These are phyloP conservation scores for Blastobotrys ciferrii DNA, from an alignment of 1,139 yeast genomes.

Conservation along the genomic window DNA sequence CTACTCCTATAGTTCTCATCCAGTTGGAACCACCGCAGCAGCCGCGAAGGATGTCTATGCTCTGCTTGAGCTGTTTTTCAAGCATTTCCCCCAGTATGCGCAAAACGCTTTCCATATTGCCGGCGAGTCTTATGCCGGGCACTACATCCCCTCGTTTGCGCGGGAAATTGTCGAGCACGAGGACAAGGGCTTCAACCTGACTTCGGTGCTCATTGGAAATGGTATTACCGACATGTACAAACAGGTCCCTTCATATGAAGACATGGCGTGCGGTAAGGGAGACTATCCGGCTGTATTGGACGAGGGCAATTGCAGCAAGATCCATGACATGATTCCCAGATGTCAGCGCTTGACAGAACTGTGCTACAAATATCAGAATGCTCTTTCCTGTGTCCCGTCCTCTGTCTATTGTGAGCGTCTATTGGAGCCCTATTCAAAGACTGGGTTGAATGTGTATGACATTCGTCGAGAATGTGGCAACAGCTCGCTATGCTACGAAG, in stretches of 20 bases:
- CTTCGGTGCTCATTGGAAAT: slow-evolving; percentile 90
- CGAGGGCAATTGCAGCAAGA: slow-evolving; percentile 75
- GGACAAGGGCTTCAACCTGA: slow-evolving; percentile 64
- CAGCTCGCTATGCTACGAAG: slow-evolving; percentile 52
- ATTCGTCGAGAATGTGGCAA: slow-evolving; percentile 77
- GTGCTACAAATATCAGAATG: slow-evolving; percentile 76
- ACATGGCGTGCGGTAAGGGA: slow-evolving; percentile 97
- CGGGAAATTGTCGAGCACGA: slow-evolving; percentile 62
- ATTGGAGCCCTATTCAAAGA: slow-evolving; percentile 82
- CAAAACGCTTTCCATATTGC: slow-evolving; percentile 72
- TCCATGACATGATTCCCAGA: slow-evolving; percentile 73
- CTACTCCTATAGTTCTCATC: slow-evolving; percentile 34
- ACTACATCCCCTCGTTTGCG: slow-evolving; percentile 79
- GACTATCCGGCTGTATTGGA: slow-evolving; percentile 80
- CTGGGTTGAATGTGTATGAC: slow-evolving; percentile 93
- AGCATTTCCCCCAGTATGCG: slow-evolving; percentile 63
- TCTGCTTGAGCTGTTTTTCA: slow-evolving; percentile 72
- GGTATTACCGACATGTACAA: slow-evolving; percentile 92
- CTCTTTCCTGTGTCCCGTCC: slow-evolving; percentile 93
- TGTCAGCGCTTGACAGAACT: slow-evolving; percentile 76
- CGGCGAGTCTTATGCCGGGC: slow-evolving; percentile 89
- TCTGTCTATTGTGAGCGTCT: slow-evolving; percentile 86
- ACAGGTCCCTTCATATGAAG: slow-evolving; percentile 85
- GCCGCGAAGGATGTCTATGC: slow-evolving; percentile 81
- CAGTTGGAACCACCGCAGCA: slow-evolving; percentile 60